Percentiles rank a stretch among this genome's conserved stretches.
phyloP scores from a whole-genome alignment of 441 rosid genomes.

The Hura crepitans region DNA sequence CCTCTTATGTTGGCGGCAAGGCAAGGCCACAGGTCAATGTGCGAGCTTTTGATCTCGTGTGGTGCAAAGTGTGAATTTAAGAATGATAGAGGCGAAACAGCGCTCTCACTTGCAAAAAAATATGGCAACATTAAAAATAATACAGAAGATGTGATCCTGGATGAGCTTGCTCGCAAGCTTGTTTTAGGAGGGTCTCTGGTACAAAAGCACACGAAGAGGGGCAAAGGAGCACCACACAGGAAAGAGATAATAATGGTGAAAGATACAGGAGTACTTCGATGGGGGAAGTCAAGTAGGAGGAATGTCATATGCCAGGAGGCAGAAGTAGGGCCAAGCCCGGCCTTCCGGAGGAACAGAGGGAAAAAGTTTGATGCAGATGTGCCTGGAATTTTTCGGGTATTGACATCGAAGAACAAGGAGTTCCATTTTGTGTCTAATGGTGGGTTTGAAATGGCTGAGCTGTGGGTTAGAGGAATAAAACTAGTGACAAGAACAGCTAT shows the following conservation, averaged over 20 bases:
- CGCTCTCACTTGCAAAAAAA: slow-evolving; percentile 52
- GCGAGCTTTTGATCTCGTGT: slow-evolving; percentile 52
- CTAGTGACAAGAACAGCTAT: slow-evolving; percentile 54
- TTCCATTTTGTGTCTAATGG: slow-evolving; percentile 78
- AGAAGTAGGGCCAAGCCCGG: slow-evolving; percentile 52
- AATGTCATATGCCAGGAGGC: slow-evolving; percentile 67
- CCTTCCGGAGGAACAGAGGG: slow-evolving; percentile 45
- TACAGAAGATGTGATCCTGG: slow-evolving; percentile 52
- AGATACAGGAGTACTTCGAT: slow-evolving; percentile 50
- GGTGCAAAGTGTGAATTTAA: slow-evolving; percentile 61
- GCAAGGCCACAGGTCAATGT: slow-evolving; percentile 59
- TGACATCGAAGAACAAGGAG: slow-evolving; percentile 68
- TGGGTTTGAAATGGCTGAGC: slow-evolving; percentile 71
- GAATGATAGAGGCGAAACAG: slow-evolving; percentile 64
- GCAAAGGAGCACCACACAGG: slow-evolving; percentile 63
- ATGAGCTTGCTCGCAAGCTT: slow-evolving; percentile 61
- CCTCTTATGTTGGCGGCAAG: slow-evolving; percentile 96
- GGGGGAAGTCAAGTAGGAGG: slow-evolving; percentile 73
- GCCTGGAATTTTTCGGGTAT: slow-evolving; percentile 64
- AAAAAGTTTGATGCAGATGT: slow-evolving; percentile 38
- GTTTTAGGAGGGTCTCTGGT: slow-evolving; percentile 53
- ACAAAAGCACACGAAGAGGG: slow-evolving; percentile 77
- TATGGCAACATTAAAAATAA: slow-evolving; percentile 26
- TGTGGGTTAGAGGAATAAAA: slow-evolving; percentile 89
- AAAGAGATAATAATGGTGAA: slow-evolving; percentile 57